Evolutionary conservation across 352 stramenopile genomes (phyloP).

Genomic region (Phytophthora lateralis): DNA sequence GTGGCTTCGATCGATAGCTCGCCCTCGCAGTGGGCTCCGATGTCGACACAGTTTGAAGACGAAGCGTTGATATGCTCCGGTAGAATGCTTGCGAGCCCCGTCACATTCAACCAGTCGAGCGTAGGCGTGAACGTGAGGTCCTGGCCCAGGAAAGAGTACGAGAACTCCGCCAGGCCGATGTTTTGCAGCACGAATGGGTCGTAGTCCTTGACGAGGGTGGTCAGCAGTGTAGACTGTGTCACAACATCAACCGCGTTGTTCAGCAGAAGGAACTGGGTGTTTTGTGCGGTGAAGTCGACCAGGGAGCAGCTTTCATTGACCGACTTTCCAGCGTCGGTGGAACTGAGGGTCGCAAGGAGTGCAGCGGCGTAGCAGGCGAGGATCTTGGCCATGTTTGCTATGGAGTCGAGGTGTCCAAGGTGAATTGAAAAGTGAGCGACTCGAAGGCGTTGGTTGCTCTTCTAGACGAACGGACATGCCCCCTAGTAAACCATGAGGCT

Average conservation of each 20-base stretch:
- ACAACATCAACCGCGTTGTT: constrained; percentile 44
- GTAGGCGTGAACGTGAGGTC: constrained; percentile 56
- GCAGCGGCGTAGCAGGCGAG: background rate
- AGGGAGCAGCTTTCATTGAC: constrained; percentile 35
- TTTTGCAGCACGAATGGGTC: constrained; percentile 50
- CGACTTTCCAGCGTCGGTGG: constrained; percentile 1
- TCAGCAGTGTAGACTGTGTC: constrained; percentile 22
- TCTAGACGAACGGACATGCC: constrained; percentile 1
- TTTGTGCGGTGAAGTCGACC: constrained; percentile 47
- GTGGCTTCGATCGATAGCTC: constrained; percentile 37
- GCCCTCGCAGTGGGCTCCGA: constrained; percentile 47
- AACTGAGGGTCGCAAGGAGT: background rate
- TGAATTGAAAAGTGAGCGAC: constrained; percentile 22
- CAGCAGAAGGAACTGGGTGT: constrained; percentile 44
- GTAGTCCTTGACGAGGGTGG: constrained; percentile 29
- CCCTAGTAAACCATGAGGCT: background rate
- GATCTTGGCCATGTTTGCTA: constrained; percentile 13
- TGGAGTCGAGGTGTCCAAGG: background rate
- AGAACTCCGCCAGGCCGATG: constrained; percentile 47
- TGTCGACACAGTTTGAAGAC: constrained; percentile 32
- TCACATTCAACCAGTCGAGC: constrained; percentile 48
- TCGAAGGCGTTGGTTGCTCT: background rate
- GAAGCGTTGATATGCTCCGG: constrained; percentile 50
- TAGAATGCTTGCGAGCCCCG: constrained; percentile 41
- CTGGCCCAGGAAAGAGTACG: constrained; percentile 42